Evolutionary conservation across 108 stramenopile species (phyloP).

Genomic region (Aurantiochytrium sp.): DNA sequence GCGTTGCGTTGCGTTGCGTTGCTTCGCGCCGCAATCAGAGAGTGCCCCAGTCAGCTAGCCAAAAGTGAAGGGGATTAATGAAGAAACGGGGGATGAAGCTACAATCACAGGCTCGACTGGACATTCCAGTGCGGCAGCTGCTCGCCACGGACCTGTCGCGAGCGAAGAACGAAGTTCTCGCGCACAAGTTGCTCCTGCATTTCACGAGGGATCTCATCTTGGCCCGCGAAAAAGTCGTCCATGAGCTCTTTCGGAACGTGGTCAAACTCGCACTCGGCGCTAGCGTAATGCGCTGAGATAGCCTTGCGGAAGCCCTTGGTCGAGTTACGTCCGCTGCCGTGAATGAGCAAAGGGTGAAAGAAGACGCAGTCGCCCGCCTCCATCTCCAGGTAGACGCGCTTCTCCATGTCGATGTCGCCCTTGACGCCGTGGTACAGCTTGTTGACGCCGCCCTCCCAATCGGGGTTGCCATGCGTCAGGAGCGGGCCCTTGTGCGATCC

Average conservation of each 20-base stretch:
- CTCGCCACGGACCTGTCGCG: neutral
- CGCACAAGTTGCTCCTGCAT: neutral
- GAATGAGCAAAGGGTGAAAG: neutral
- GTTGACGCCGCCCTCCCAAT: constrained; percentile 11
- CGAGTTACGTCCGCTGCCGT: neutral
- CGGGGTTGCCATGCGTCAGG: neutral
- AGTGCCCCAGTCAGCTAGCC: too few species aligned
- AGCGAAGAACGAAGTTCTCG: neutral
- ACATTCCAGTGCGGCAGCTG: neutral
- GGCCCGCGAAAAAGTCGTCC: neutral
- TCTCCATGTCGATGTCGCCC: neutral
- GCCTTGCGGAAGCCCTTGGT: neutral
- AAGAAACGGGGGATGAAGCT: too few species aligned
- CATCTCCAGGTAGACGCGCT: neutral
- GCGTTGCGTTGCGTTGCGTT: too few species aligned
- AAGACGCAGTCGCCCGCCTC: constrained; percentile 6
- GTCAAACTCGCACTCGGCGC: neutral
- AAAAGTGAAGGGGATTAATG: too few species aligned
- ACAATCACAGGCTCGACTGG: neutral
- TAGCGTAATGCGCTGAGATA: neutral
- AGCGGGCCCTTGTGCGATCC: neutral
- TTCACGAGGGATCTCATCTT: neutral
- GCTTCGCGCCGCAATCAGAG: too few species aligned
- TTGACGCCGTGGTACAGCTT: constrained; percentile 5
- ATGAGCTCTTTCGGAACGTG: neutral